Conservation (phyloP, 2,329 filamentous ascomycete species). For the Fusarium veterinarium region DNA sequence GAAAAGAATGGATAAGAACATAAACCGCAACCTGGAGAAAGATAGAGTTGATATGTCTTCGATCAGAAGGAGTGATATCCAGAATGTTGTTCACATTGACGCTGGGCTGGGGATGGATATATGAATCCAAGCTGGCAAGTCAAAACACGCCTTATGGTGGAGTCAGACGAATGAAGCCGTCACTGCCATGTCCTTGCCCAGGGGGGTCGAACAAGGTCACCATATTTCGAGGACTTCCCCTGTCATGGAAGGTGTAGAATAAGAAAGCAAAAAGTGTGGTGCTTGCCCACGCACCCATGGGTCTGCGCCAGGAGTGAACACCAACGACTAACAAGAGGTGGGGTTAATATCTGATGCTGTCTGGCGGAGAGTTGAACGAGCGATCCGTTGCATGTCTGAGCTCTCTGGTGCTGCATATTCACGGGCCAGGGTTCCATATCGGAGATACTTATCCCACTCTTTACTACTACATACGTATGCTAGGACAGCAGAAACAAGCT, state of each 20-base stretch:
- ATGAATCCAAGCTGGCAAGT: conserved; percentile 36
- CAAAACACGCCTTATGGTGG: conserved; percentile 34
- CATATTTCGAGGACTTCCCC: conserved; percentile 35
- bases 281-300: conserved; percentile 38
- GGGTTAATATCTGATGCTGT: conserved; percentile 30
- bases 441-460: conserved; percentile 27
- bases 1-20: conserved; percentile 25
- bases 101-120: conserved; percentile 42
- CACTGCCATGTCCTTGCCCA: conserved; percentile 39
- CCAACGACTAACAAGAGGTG: conserved; percentile 35
- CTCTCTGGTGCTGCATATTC: conserved; percentile 39
- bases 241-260: conserved; percentile 48
- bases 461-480: not conserved
- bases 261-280: conserved; percentile 50
- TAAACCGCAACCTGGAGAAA: conserved; percentile 5
- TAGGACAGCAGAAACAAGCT: not conserved
- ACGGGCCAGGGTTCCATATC: conserved; percentile 31
- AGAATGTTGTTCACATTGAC: conserved; percentile 15
- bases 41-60: conserved; percentile 14
- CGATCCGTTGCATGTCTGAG: conserved; percentile 43
- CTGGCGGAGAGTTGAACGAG: conserved; percentile 39
- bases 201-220: conserved; percentile 40
- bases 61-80: conserved; percentile 24
- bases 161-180: conserved; percentile 38
- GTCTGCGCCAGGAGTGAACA: conserved; percentile 38